Percentiles rank a stretch among this genome's conserved stretches.
phyloP scores from a whole-genome alignment of 768 basidiomycete genomes.

The Agrocybe chaxingu region DNA sequence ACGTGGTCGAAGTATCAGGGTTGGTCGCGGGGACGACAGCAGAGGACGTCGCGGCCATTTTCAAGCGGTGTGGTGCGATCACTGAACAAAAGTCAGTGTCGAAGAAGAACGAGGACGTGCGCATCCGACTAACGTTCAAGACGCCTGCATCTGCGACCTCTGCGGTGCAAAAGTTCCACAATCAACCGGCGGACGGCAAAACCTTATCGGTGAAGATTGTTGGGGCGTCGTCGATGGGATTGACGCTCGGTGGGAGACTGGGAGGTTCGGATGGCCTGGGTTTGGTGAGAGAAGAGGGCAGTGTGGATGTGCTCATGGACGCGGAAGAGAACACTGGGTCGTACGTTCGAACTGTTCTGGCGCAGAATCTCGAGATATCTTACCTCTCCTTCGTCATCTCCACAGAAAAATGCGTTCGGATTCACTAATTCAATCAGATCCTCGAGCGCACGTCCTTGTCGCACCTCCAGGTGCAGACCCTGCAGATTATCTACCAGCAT shows the following conservation, averaged over 20 bases:
- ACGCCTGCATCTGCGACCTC: slow-evolving; percentile 54
- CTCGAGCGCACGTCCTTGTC: slow-evolving; percentile 66
- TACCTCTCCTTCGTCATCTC: not conserved
- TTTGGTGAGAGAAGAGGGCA: slow-evolving; percentile 49
- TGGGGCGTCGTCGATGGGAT: slow-evolving; percentile 45
- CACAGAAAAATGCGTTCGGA: slow-evolving; percentile 85
- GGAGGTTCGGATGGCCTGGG: slow-evolving; percentile 53
- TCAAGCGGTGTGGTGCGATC: slow-evolving; percentile 74
- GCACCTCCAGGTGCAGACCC: slow-evolving; percentile 66
- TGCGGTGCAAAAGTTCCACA: slow-evolving; percentile 74
- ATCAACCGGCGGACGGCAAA: slow-evolving; percentile 80
- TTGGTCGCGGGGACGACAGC: slow-evolving; percentile 74
- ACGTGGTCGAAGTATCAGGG: slow-evolving; percentile 73
- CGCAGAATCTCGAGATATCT: not conserved
- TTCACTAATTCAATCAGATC: slow-evolving; percentile 55
- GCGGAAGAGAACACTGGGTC: slow-evolving; percentile 43
- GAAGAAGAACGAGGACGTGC: slow-evolving; percentile 37
- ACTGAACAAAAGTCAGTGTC: slow-evolving; percentile 40
- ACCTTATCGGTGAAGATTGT: slow-evolving; percentile 64
- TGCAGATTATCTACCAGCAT: slow-evolving; percentile 41
- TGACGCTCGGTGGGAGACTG: slow-evolving; percentile 55
- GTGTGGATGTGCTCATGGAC: slow-evolving; percentile 62
- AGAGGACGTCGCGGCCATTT: slow-evolving; percentile 83
- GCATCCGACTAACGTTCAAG: slow-evolving; percentile 75
- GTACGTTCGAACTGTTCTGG: slow-evolving; percentile 37